These are phyloP conservation scores for Echinochloa phyllopogon DNA, from an alignment of 176 grass and related monocot genomes.

Conservation along the genomic window DNA sequence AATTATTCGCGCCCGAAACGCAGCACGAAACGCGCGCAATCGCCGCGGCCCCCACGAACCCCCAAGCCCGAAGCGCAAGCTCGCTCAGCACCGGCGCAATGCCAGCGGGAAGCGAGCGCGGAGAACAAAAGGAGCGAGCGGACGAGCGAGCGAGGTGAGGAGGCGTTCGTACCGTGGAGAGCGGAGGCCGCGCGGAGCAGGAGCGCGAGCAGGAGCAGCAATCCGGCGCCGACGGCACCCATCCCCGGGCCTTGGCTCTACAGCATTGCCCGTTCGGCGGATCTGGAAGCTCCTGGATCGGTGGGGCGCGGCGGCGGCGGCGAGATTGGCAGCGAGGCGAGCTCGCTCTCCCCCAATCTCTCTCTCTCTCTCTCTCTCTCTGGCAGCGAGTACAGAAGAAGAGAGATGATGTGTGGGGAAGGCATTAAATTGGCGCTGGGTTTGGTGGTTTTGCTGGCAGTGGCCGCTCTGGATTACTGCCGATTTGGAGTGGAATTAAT, in stretches of 20 bases:
- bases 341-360: background rate
- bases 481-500: slow-evolving; percentile 38
- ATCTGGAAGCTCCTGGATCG: slow-evolving; percentile 48
- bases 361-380: background rate
- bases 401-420: background rate
- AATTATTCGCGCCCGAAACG: background rate
- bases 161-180: slow-evolving; percentile 28
- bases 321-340: slow-evolving; percentile 16
- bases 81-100: background rate
- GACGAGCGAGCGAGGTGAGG: background rate
- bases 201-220: background rate
- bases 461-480: slow-evolving; percentile 14
- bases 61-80: background rate
- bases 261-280: slow-evolving; percentile 45
- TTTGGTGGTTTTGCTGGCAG: slow-evolving; percentile 30
- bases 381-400: too few relatives aligned
- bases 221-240: background rate
- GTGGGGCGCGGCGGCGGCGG: slow-evolving; percentile 23
- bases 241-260: slow-evolving; percentile 10
- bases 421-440: slow-evolving; percentile 56
- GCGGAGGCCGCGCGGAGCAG: slow-evolving; percentile 20
- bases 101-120: background rate
- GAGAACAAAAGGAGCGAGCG: background rate
- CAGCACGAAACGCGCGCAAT: background rate
- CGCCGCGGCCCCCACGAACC: background rate